These are phyloP conservation scores for Leonotis leonurus DNA, from an alignment of 257 asterid species.

Conservation along the genomic window DNA sequence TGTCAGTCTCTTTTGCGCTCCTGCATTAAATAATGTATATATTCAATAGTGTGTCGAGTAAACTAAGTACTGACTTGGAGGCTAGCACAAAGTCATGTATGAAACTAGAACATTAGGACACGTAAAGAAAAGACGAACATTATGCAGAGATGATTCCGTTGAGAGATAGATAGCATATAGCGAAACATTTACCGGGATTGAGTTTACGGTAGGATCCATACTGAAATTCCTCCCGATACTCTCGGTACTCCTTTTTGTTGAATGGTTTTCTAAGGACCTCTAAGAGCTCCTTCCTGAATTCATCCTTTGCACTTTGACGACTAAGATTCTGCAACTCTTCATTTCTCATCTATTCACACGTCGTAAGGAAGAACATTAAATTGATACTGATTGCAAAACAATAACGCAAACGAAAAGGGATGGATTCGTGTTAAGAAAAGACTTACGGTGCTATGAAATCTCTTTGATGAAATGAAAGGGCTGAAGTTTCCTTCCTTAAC, in stretches of 20 bases:
- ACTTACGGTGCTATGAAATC: slow-evolving; percentile 11
- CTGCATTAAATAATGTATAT: slow-evolving; percentile 21
- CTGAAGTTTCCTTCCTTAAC: not conserved
- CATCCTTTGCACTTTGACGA: not conserved
- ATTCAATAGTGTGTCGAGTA: not conserved
- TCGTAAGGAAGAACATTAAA: not conserved
- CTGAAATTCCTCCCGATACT: not conserved
- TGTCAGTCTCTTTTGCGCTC: slow-evolving; percentile 15
- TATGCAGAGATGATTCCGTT: not conserved
- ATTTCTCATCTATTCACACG: slow-evolving; percentile 17
- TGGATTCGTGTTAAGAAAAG: not conserved
- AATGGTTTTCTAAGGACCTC: not conserved
- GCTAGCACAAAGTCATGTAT: not conserved
- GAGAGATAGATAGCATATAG: not conserved
- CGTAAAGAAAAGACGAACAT: not conserved
- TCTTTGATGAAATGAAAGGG: slow-evolving; percentile 21
- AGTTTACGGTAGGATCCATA: not conserved
- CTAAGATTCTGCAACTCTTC: not conserved
- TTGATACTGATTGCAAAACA: not conserved
- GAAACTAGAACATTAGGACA: not conserved
- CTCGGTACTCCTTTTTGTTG: not conserved
- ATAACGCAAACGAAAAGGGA: not conserved
- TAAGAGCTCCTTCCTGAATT: slow-evolving; percentile 25
- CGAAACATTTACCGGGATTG: not conserved
- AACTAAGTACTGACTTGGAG: not conserved